These are phyloP conservation scores for Mollisia scopiformis DNA, from an alignment of 2,329 filamentous ascomycete species.

Conservation along the genomic window DNA sequence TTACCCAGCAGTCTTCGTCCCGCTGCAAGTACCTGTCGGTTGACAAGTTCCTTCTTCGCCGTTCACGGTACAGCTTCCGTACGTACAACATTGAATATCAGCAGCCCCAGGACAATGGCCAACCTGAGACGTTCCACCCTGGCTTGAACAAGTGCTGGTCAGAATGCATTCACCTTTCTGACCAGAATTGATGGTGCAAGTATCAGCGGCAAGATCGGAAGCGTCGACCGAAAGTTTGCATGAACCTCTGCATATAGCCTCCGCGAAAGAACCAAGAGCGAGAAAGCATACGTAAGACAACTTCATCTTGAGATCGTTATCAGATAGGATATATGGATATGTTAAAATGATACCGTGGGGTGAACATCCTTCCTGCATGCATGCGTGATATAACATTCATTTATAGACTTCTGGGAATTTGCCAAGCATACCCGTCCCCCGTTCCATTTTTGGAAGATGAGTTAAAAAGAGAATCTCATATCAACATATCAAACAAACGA, in stretches of 20 bases:
- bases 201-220: background rate
- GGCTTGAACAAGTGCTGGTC: background rate
- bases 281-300: too few relatives aligned
- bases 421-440: too few relatives aligned
- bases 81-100: background rate
- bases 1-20: background rate
- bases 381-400: too few relatives aligned
- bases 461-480: too few relatives aligned
- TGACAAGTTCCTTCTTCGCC: background rate
- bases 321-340: too few relatives aligned
- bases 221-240: too few relatives aligned
- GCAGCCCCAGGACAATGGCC: background rate
- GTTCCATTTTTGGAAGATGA: too few relatives aligned
- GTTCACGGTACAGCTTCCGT: background rate
- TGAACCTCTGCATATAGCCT: background rate
- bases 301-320: too few relatives aligned
- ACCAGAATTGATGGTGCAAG: background rate
- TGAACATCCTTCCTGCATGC: too few relatives aligned
- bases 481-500: background rate
- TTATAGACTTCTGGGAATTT: too few relatives aligned
- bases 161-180: background rate
- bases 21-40: background rate
- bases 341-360: too few relatives aligned
- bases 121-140: background rate
- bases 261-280: too few relatives aligned